Evolutionary conservation across 1,284 basidiomycete species (phyloP), one percentile per base, ranked within the genome.

Genomic region (Irpex lacteus): DNA sequence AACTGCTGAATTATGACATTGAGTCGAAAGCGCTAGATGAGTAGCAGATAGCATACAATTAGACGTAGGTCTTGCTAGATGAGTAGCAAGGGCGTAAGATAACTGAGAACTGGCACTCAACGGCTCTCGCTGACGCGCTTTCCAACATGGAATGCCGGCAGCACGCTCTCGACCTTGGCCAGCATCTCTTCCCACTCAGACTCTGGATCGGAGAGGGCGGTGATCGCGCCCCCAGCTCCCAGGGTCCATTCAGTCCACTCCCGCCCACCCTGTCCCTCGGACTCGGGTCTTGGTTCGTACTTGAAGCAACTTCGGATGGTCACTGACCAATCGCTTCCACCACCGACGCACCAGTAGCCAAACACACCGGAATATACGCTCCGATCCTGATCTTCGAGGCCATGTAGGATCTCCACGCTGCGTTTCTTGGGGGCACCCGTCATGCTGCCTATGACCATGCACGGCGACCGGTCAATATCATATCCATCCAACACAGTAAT

Each of bases 391-490:
- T 98, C 96, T 5, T 98, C 97, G 4, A 98, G 83, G 1, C 81
- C 82, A 70, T 95, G 92, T 1, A 99, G 82, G 37, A 98, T 90
- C 75, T 97, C 92, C 0, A 98, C 91, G 60, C 92, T 95, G 18
- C 96, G 89, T 68, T 96, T 90, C 78, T 98, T 98, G 0, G 96
- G 97, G 0, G 97, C 97, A 18, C 97, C 96, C 0, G 97, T 98
- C 96, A 99, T 99, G 68, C 94, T 96, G 1, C 95, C 95, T 90
- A 71, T 59, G 63, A 8, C 13, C 34, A 56, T 11, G 54, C 26
- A 32, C 54, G n/a, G 11, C 54, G 15, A 36, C 19, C 54, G 37
- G 26, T 36, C 1, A 56, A 11, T 32, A 60, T 58, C n/a, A 40
- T 15, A 15, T 44, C 40, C 26, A 26, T 26, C 26, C 4, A 56